phyloP scores from a whole-genome alignment of 306 rosid genomes.

The Abrus precatorius region DNA sequence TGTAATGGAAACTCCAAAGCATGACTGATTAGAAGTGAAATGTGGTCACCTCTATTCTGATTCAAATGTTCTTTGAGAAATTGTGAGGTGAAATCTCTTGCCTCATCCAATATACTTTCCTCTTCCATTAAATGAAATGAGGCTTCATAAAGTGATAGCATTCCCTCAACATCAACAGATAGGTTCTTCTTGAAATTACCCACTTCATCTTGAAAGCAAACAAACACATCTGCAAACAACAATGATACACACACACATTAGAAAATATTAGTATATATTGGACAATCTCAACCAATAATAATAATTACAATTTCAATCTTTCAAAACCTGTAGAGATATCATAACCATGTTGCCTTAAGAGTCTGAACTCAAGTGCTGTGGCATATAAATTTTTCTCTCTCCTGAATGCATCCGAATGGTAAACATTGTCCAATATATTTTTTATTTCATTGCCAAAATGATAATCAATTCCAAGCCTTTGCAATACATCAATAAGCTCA shows the following conservation, averaged over 20 bases:
- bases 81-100: neutral
- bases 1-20: constrained; percentile 21
- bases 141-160: neutral
- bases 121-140: neutral
- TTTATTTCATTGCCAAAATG: neutral
- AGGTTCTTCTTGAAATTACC: neutral
- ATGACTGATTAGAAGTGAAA: neutral
- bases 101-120: constrained; percentile 2
- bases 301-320: too few species aligned
- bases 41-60: neutral
- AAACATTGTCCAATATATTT: neutral
- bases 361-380: constrained; percentile 2
- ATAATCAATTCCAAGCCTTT: constrained; percentile 13
- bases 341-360: neutral
- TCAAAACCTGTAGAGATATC: neutral
- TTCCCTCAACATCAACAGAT: neutral
- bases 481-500: constrained; percentile 9
- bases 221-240: constrained; percentile 18
- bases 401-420: neutral
- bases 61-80: neutral
- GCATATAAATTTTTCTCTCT: neutral
- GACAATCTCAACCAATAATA: too few species aligned
- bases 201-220: neutral
- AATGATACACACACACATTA: too few species aligned
- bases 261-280: too few species aligned